Evolutionary conservation across 2,329 filamentous ascomycete genomes (phyloP), one percentile per base, ranked within the genome.

Genomic region (Emericellopsis atlantica): DNA sequence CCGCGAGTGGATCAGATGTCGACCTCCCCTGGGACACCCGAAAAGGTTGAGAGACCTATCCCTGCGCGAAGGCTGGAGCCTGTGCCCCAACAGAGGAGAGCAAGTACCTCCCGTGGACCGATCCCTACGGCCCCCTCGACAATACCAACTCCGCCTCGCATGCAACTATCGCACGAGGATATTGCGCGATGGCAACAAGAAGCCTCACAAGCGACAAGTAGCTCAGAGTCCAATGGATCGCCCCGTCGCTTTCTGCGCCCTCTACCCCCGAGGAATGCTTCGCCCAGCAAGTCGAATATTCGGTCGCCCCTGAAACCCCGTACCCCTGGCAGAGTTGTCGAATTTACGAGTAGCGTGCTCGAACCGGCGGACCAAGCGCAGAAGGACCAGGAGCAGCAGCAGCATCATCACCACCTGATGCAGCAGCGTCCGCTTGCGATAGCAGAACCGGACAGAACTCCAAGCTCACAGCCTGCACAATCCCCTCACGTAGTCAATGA

Each of bases 271-370:
- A 67, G 63, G 44, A 62, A 66, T n/a, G 65, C 67, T 5, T 77
- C 73, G 1, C 74, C 74, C 0, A 62, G 56, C 8, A 79, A 78
- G 50, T 78, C 74, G 1, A 72, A 65, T 47, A 55, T 79, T 21
- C 67, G 74, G 15, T 75, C 74, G 4, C 71, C 73, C 0, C 51
- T 74, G 15, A 79, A 78, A 49, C 67, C 70, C 4, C 74, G 67
- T 45, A 76, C 71, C 2, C 72, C 71, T 1, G 74, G 74, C 5
- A 67, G 71, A 1, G 69, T 77, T 1, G 74, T 79, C 12, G 72
- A 74, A 43, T 78, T 77, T 46, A 69, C 68, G 1, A 69, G 65
- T 53, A 70, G 62, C 51, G 66, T 66, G 1, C 53, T 69, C 6
- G 69, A 67, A 4, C 67, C 69, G 1, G 48, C 61, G 2, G 60